Evolutionary conservation across 164 flowering plant species (phyloP), one percentile per base, ranked within the genome.

Genomic region (Paratinospora sagittata): DNA sequence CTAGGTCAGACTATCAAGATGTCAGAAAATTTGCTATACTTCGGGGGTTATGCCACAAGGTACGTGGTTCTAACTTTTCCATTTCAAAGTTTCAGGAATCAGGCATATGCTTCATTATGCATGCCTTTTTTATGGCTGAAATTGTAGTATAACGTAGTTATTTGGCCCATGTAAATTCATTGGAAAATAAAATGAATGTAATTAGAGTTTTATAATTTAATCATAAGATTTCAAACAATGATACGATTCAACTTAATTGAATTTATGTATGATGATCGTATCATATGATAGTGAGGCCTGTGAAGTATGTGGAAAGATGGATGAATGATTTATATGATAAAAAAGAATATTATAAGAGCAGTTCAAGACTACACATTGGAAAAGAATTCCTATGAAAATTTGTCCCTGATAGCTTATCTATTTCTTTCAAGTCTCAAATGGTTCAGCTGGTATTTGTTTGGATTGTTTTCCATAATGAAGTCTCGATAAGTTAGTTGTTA

Each of bases 21-120:
- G 78, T 92, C 57, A 80, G 99, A 75, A 95, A 92, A 76, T 87
- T 88, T 78, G 92, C 97, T 62, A 83, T 95, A 76, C 77, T 95
- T 13, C 89, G 97, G 55, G 99, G 99, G 58, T 78, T 95, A 70
- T 92, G 97, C 78, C 96, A 95, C 55, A 95, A 95, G 97, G 99
- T 92, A 85, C 71, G 26, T 27, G 2, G 45, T 24, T 43, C 21
- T 57, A 30, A 27, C 17, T 14, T 64, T 24, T 33, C n/a, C 27
- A 60, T 41, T 63, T 27, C 47, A 27, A 65, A 36, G 23, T 24
- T 4, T 23, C 65, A 41, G 37, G 27, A 16, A 47, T 67, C 17
- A 2, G 19, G n/a, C 13, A 12, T 67, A 2, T 45, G 45, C 23
- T 45, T 12, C 30, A 2, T 64, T 41, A 33, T 33, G 19, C 8